Percentiles rank a stretch among this genome's conserved stretches.
Evolutionary conservation across 1,139 yeast genomes (phyloP).

Genomic region (Arxiozyma slooffiae): DNA sequence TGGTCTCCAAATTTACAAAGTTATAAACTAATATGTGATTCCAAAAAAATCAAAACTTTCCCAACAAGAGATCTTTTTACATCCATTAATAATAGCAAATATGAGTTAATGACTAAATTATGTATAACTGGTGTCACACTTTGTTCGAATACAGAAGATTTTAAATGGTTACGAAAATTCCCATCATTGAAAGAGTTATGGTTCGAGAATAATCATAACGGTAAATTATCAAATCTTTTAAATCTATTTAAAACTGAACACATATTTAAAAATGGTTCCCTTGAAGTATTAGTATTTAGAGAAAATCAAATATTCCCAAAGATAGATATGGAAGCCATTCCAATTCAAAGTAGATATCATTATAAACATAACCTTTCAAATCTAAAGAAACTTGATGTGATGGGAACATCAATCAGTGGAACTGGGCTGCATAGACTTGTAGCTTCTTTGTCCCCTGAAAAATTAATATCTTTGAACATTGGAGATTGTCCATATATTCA

Average conservation of each 20-base stretch:
- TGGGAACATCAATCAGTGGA: conserved; percentile 27
- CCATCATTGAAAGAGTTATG: conserved; percentile 20
- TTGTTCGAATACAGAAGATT: conserved; percentile 8
- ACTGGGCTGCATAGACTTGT: conserved; percentile 15
- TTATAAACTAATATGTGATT: conserved; percentile 19
- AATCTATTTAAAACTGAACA: conserved; percentile 10
- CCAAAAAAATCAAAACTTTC: conserved; percentile 14
- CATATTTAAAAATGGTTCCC: conserved; percentile 9
- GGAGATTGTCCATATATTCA: conserved; percentile 26
- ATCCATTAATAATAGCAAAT: conserved; percentile 2
- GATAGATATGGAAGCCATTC: conserved; percentile 10
- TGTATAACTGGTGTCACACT: conserved; percentile 22
- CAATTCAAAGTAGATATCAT: conserved; percentile 5
- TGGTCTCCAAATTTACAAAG: conserved; percentile 14
- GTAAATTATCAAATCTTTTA: conserved; percentile 16
- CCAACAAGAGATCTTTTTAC: conserved; percentile 15
- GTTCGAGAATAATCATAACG: conserved; percentile 25
- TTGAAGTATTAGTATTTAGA: conserved; percentile 23
- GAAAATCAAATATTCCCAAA: conserved; percentile 15
- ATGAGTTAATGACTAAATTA: conserved; percentile 11
- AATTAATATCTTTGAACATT: conserved; percentile 17
- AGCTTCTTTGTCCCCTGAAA: conserved; percentile 8
- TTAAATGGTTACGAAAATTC: conserved; percentile 23
- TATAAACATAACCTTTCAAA: conserved; percentile 14
- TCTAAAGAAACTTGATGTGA: conserved; percentile 20